Evolutionary conservation across 2,329 filamentous ascomycete species (phyloP), one percentile per base, ranked within the genome.

Genomic region (Cordyceps cateniannulata): DNA sequence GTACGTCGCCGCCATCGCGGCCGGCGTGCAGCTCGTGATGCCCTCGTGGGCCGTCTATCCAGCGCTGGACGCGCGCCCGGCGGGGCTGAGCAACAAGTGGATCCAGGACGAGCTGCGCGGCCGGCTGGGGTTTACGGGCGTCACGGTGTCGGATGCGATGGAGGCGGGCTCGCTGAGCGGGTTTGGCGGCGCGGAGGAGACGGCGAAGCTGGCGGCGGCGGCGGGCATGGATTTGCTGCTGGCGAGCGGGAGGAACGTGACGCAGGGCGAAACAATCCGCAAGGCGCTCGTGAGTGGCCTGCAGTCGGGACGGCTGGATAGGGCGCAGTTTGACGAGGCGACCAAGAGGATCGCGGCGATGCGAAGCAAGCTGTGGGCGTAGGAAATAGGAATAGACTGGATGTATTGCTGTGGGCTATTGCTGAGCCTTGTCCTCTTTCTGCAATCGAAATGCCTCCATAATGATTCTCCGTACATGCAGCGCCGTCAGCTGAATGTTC

Each of bases 381-480:
- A 45, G 38, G 38, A 16, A 16, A 42, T 1, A 16, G 38, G 16
- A 8, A 35, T 40, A 12, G 22, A 38, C 20, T 24, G 35, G 32
- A 48, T 29, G 20, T 14, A 9, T 25, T 27, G 20, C n/a, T n/a
- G n/a, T n/a, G n/a, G n/a, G n/a, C 18, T 60, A 57, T 22, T 44
- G 24, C 24, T 59, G 44, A 24, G 59, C 60, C 6, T 42, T 7
- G 24, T 62, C 62, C 24, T 62, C 61, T 50, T 59, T 66, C 52
- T 69, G 66, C 63, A 68, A 56, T 29, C 66, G 62, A 63, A 75
- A 75, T 12, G 65, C 72, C 55, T 73, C 69, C 25, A 69, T 56
- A 9, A 76, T 60, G 35, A 70, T 25, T 27, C 63, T 69, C 50
- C 59, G 65, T 62, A 70, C 68, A 50, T 69, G 59, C 9, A 45